Base-by-base conservation (phyloP, 768 basidiomycete species). In the Cystofilobasidium macerans region DNA sequence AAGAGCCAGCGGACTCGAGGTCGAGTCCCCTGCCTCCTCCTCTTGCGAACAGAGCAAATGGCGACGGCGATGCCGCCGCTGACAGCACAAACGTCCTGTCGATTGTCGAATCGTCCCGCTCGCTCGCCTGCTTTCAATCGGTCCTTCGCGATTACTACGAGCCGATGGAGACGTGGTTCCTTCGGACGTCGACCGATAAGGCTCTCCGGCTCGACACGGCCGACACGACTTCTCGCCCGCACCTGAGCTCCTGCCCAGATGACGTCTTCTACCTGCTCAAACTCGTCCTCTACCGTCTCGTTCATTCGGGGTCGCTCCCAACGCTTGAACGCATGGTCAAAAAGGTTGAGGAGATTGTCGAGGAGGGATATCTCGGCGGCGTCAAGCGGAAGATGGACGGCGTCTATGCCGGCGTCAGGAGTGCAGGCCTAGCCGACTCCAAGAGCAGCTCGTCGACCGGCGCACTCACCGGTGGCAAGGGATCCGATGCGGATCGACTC, bases 261-360 rank as follows among this genome's bases (percentile, higher is more conserved):
- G 95, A 98, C 71, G 87, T 86, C 1, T 99, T 98, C 78, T 99
- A 95, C 77, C 86, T 99, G 65, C 79, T 98, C 67, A 97, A 95
- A 75, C 80, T 84, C 9, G 85, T 93, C 3, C 79, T 92, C 6
- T 79, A 83, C 24, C 83, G 95, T 14, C 77, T 91, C 36, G 73
- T 95, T 22, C 86, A 88, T 0, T 86, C 87, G 0, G 90, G 89
- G 0, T 86, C 86, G 3, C 69, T 84, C 4, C 72, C 75, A 7
- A 82, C 81, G 3, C 79, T 89, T 2, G 79, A 82, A 66, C 79
- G 78, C 32, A 85, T 84, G 61, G 77, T 85, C 3, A 80, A 81
- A 18, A 83, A 81, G 53, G 78, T 95, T 22, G 81, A 82, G 59
- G 85, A 86, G 22, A 80, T 87, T 54, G 80, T 98, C 72, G 93